A percentile compares a stretch with the other conserved stretches of the same genome.
Evolutionary conservation across 2,329 filamentous ascomycete genomes (phyloP).

Genomic region (Purpureocillium lavendulum): DNA sequence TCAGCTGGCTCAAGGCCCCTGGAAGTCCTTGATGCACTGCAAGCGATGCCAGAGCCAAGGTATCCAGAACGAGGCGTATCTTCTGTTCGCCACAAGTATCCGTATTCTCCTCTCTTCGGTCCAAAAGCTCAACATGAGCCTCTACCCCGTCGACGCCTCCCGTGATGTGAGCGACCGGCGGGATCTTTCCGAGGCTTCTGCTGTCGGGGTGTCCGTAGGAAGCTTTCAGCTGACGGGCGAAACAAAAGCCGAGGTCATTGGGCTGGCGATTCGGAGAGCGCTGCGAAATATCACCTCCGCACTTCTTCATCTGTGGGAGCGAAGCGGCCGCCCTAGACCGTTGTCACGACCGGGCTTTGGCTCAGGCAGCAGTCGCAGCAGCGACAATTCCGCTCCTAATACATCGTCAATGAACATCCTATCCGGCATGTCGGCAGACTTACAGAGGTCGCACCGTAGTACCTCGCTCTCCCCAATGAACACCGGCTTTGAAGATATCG

Average conservation of each 20-base stretch:
- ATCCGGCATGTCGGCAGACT: background rate
- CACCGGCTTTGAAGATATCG: background rate
- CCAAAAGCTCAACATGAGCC: background rate
- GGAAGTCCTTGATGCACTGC: background rate
- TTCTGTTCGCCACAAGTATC: slow-evolving; percentile 1
- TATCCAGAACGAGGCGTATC: background rate
- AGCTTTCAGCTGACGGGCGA: background rate
- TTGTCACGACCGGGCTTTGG: background rate
- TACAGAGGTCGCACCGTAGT: too few relatives aligned
- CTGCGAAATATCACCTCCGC: slow-evolving; percentile 1
- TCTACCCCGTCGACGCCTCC: background rate
- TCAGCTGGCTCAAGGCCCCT: background rate
- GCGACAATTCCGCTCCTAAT: too few relatives aligned
- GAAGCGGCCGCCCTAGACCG: background rate
- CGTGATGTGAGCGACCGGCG: background rate
- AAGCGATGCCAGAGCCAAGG: background rate
- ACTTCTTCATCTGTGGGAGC: background rate
- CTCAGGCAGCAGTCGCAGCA: background rate
- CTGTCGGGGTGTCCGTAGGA: background rate
- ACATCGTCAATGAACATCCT: background rate
- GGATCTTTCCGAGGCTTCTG: too few relatives aligned
- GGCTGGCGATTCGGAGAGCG: background rate
- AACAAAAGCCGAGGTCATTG: background rate
- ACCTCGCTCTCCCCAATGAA: background rate
- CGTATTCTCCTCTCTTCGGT: background rate